Conservation (phyloP, 495 filamentous ascomycete genomes). For the Penicillium cataractarum region DNA sequence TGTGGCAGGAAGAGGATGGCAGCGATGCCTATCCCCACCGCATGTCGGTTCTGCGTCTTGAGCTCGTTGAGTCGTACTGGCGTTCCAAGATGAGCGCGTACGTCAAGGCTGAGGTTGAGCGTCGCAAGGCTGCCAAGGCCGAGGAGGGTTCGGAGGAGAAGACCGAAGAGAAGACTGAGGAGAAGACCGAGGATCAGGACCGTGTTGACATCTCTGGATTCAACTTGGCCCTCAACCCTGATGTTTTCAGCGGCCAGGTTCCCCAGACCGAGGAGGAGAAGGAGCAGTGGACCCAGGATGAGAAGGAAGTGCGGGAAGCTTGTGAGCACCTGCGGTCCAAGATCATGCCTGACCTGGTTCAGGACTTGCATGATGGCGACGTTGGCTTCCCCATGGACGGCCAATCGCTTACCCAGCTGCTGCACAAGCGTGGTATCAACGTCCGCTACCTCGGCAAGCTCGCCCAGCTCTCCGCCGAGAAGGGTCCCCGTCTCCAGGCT, state of each 20-base stretch:
- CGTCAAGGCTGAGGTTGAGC: conserved; percentile 72
- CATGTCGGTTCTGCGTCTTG: conserved; percentile 89
- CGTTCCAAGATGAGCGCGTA: conserved; percentile 85
- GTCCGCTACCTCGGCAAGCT: conserved; percentile 90
- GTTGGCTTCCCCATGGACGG: conserved; percentile 99
- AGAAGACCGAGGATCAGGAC: conserved; percentile 54
- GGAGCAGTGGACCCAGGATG: conserved; percentile 80
- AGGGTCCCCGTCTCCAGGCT: conserved; percentile 72
- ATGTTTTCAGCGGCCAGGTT: conserved; percentile 89
- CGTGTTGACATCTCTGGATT: conserved; percentile 84
- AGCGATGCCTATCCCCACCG: conserved; percentile 81
- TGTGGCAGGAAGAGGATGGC: conserved; percentile 81
- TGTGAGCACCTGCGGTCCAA: conserved; percentile 76
- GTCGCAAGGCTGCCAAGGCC: conserved; percentile 48
- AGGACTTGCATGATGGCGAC: conserved; percentile 88
- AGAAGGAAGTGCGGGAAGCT: conserved; percentile 82
- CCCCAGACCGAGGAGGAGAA: conserved; percentile 92
- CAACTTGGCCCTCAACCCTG: conserved; percentile 87
- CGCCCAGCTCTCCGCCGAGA: conserved; percentile 65
- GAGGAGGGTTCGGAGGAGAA: conserved; percentile 38
- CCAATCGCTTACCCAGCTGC: conserved; percentile 78
- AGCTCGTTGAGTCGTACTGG: conserved; percentile 84
- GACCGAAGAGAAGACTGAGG: conserved; percentile 29
- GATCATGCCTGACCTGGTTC: conserved; percentile 73
- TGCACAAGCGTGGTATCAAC: conserved; percentile 98